A percentile compares a stretch with the other conserved stretches of the same genome.
Evolutionary conservation across 345 rosid genomes (phyloP).

Genomic region (Citrus hindsii): DNA sequence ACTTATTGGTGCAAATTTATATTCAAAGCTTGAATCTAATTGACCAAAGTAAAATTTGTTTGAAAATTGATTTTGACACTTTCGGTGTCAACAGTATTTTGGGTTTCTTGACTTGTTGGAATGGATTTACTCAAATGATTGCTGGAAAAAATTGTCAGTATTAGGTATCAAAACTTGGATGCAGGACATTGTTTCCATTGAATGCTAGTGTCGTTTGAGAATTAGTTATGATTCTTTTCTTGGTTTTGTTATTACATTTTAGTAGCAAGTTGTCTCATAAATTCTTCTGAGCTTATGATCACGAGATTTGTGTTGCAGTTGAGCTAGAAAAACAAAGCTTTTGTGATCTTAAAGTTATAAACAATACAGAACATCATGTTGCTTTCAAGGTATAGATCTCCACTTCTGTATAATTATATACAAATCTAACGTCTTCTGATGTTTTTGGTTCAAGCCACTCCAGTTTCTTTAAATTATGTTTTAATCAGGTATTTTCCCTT

Average conservation of each 20-base stretch:
- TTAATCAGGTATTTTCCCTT: slow-evolving; percentile 8
- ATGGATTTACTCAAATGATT: not conserved
- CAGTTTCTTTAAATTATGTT: not conserved
- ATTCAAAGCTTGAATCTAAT: not conserved
- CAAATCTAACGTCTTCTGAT: not conserved
- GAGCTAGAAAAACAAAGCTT: slow-evolving; percentile 50
- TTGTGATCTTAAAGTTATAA: slow-evolving; percentile 57
- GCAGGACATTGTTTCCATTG: not conserved
- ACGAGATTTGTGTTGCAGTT: slow-evolving; percentile 35
- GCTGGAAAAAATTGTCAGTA: not conserved
- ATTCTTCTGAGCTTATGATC: slow-evolving; percentile 15
- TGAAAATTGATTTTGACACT: not conserved
- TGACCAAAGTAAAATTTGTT: not conserved
- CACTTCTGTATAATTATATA: not conserved
- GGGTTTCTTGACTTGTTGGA: not conserved
- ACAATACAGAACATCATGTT: slow-evolving; percentile 57
- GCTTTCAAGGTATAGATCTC: slow-evolving; percentile 51
- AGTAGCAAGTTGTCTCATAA: not conserved
- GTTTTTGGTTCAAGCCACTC: not conserved
- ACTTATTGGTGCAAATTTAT: not conserved
- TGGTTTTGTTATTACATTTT: not conserved
- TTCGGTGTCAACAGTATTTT: not conserved
- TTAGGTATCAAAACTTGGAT: not conserved
- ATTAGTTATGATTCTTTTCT: not conserved
- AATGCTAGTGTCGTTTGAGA: not conserved